phyloP scores from a whole-genome alignment of 2,329 filamentous ascomycete genomes.

The Fusarium staphyleae region DNA sequence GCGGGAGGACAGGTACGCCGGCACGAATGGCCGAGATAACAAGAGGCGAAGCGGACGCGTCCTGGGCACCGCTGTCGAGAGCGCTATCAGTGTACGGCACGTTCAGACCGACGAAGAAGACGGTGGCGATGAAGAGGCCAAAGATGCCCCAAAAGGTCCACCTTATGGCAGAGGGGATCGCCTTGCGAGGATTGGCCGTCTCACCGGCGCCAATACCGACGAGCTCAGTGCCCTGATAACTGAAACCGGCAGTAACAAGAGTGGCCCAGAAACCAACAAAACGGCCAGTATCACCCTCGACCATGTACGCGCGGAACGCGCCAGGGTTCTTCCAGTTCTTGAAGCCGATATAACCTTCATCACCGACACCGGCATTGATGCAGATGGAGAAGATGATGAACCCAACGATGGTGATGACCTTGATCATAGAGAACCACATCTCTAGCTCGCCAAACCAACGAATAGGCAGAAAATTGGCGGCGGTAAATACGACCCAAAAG shows the following conservation, averaged over 20 bases:
- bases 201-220: constrained; percentile 82
- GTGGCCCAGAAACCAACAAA: constrained; percentile 76
- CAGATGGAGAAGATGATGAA: constrained; percentile 81
- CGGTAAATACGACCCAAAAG: constrained; percentile 75
- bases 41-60: constrained; percentile 71
- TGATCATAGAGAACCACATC: constrained; percentile 80
- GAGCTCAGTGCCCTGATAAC: constrained; percentile 76
- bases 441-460: constrained; percentile 78
- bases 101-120: constrained; percentile 76
- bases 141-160: constrained; percentile 80
- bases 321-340: constrained; percentile 73
- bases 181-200: constrained; percentile 74
- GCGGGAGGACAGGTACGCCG: constrained; percentile 68
- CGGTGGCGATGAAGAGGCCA: constrained; percentile 67
- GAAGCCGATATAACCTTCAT: constrained; percentile 77
- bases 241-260: constrained; percentile 72
- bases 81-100: constrained; percentile 67
- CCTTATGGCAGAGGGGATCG: constrained; percentile 74
- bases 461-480: constrained; percentile 74
- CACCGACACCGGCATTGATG: constrained; percentile 74
- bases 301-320: constrained; percentile 69
- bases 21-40: constrained; percentile 67
- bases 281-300: constrained; percentile 61
- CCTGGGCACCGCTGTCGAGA: constrained; percentile 59
- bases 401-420: constrained; percentile 76